These are phyloP conservation scores for Asclepias syriaca DNA, from an alignment of 257 asterid species.

Conservation along the genomic window DNA sequence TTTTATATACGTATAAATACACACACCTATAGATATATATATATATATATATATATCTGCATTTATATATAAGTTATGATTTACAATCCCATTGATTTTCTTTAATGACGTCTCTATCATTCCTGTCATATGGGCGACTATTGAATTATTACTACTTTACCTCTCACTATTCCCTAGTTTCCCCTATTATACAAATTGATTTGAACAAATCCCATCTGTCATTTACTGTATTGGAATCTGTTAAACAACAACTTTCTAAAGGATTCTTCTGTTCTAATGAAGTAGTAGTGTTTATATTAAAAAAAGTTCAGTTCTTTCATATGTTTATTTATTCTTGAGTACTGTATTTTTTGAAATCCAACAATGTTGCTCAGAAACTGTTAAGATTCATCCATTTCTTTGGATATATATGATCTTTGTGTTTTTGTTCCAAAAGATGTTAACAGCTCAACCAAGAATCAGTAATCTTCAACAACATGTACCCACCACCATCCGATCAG, in stretches of 20 bases:
- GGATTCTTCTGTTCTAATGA: not conserved
- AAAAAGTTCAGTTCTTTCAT: not conserved
- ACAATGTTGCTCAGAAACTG: slow-evolving; percentile 6
- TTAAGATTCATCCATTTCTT: not conserved
- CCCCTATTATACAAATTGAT: not conserved
- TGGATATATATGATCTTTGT: not conserved
- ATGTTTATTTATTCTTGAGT: not conserved
- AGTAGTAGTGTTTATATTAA: not conserved
- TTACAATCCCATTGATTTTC: not conserved
- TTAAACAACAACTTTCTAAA: not conserved
- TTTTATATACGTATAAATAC: no score
- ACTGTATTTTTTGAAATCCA: not conserved
- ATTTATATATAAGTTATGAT: no score
- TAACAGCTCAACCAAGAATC: slow-evolving; percentile 55
- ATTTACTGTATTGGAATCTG: not conserved
- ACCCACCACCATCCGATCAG: slow-evolving; percentile 34
- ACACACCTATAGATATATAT: no score
- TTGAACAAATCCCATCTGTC: not conserved
- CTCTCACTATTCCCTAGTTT: not conserved
- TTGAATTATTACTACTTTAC: not conserved
- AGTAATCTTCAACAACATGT: slow-evolving; percentile 27
- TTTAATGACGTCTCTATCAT: not conserved
- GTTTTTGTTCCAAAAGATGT: slow-evolving; percentile 26
- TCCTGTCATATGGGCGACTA: not conserved
- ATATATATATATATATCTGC: no score